These are phyloP conservation scores for Boletus hoseneyae DNA, from an alignment of 1,284 basidiomycete species.

Conservation along the genomic window DNA sequence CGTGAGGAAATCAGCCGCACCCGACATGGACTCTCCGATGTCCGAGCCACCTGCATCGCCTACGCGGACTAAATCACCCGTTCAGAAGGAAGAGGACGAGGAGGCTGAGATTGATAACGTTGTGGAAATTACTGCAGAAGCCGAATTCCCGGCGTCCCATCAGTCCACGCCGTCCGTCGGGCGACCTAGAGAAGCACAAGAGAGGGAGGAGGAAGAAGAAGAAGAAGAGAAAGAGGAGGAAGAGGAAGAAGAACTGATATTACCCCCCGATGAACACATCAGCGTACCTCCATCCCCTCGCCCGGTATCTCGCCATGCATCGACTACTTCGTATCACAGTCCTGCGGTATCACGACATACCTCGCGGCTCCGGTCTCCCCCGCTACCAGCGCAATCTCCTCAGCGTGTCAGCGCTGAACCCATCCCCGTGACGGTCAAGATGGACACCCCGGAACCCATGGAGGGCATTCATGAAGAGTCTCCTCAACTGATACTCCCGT, in stretches of 20 bases:
- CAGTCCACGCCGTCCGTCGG: slow-evolving; percentile 18
- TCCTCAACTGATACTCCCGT: slow-evolving; percentile 22
- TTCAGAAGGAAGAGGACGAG: slow-evolving; percentile 24
- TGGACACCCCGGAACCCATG: slow-evolving; percentile 19
- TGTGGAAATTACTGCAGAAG: slow-evolving; percentile 7
- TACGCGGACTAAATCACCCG: slow-evolving; percentile 21
- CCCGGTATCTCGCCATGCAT: slow-evolving; percentile 16
- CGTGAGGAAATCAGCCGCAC: slow-evolving; percentile 7
- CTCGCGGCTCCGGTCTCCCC: slow-evolving; percentile 18
- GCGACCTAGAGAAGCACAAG: slow-evolving; percentile 11
- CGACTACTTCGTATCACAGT: slow-evolving; percentile 13
- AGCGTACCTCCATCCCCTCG: slow-evolving; percentile 12
- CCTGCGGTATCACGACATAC: slow-evolving; percentile 15
- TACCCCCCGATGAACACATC: slow-evolving; percentile 4
- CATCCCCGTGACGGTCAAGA: slow-evolving; percentile 9
- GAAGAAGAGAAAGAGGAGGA: slow-evolving; percentile 16
- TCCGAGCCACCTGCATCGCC: slow-evolving; percentile 33
- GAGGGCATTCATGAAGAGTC: slow-evolving; percentile 24
- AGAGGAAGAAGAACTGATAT: slow-evolving; percentile 16
- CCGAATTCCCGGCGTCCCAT: slow-evolving; percentile 13
- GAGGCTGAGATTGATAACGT: slow-evolving; percentile 24
- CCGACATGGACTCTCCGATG: slow-evolving; percentile 32
- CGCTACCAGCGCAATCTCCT: slow-evolving; percentile 9
- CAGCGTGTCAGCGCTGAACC: slow-evolving; percentile 6
- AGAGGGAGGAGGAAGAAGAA: slow-evolving; percentile 20